A percentile compares a stretch with the other conserved stretches of the same genome.
Evolutionary conservation across 192 early-diverging fungal species (phyloP).

Genomic region (Gigaspora rosea): DNA sequence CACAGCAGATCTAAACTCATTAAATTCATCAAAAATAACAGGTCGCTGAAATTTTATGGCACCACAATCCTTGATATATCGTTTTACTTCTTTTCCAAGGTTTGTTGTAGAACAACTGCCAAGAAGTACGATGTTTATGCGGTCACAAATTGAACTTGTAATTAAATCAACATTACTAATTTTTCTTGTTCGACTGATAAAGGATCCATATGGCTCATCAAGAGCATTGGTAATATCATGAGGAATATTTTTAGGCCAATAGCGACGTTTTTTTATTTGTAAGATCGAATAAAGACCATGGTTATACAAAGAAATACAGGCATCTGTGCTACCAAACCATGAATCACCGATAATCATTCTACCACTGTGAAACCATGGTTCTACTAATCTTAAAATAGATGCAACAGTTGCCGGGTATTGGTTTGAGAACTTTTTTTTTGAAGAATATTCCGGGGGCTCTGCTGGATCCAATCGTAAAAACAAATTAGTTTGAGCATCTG

Average conservation of each 20-base stretch:
- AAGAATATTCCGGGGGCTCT: not conserved
- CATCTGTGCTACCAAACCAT: not conserved
- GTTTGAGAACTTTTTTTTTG: not conserved
- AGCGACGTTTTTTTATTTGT: not conserved
- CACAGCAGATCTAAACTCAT: not conserved
- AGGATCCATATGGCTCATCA: not conserved
- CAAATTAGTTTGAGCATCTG: conserved; percentile 4
- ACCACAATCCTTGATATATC: conserved; percentile 11
- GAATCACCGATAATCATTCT: conserved; percentile 3
- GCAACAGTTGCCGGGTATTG: not conserved
- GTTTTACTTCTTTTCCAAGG: conserved; percentile 2
- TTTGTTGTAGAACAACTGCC: conserved; percentile 15
- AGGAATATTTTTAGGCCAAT: conserved; percentile 3
- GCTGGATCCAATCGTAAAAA: not conserved
- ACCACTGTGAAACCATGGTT: not conserved
- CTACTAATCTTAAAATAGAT: not conserved
- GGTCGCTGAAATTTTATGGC: not conserved
- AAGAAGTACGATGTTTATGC: conserved; percentile 9
- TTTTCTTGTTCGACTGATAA: conserved; percentile 1
- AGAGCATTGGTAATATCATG: conserved; percentile 1
- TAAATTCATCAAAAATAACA: conserved; percentile 4
- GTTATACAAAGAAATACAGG: not conserved
- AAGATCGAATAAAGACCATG: not conserved
- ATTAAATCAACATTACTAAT: not conserved
- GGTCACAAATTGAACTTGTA: not conserved